Evolutionary conservation across 352 stramenopile genomes (phyloP).

Genomic region (Phytophthora syringae): DNA sequence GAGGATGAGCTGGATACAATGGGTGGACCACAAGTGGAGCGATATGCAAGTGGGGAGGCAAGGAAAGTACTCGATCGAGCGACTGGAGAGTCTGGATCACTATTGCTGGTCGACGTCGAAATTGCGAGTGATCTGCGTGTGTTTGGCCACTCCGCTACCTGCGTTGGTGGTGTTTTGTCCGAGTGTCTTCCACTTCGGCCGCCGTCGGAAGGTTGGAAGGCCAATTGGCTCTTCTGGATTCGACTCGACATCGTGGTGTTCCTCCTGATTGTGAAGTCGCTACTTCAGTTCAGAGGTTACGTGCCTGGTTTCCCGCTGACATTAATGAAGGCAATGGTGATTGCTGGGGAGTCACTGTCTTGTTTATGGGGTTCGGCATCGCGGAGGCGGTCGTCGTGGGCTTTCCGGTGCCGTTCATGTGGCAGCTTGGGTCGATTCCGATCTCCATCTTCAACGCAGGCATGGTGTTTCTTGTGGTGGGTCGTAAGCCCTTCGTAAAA

Average conservation of each 20-base stretch:
- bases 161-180: not conserved
- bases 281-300: not conserved
- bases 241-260: not conserved
- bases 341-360: not conserved
- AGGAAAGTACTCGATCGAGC: slow-evolving; percentile 6
- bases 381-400: not conserved
- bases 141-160: slow-evolving; percentile 6
- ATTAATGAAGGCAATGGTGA: not conserved
- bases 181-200: slow-evolving; percentile 4
- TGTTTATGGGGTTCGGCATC: not conserved
- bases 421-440: not conserved
- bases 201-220: slow-evolving; percentile 13
- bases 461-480: not conserved
- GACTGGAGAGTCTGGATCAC: slow-evolving; percentile 11
- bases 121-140: not conserved
- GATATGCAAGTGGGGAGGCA: slow-evolving; percentile 11
- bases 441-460: not conserved
- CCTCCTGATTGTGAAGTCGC: not conserved
- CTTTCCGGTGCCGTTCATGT: not conserved
- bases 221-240: slow-evolving; percentile 20
- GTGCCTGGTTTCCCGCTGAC: not conserved
- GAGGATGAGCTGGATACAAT: not conserved
- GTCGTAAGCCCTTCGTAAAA: not conserved
- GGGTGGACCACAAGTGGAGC: slow-evolving; percentile 3
- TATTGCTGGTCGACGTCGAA: slow-evolving; percentile 3